Evolutionary conservation across 345 rosid species (phyloP), one percentile per base, ranked within the genome.

Genomic region (Eucalyptus urophylla): DNA sequence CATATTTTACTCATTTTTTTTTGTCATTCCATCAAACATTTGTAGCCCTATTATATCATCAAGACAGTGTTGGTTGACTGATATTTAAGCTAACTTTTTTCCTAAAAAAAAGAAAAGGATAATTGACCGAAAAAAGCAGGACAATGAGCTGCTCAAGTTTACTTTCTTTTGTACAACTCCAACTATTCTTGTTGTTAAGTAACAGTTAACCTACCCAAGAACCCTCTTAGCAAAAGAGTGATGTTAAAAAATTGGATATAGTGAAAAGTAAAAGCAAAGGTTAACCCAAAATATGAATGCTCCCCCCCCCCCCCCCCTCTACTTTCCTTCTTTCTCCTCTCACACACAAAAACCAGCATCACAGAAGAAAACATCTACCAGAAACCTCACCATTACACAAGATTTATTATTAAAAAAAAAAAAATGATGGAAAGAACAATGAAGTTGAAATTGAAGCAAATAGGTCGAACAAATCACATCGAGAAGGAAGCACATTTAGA

Each of bases 171-270:
- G 92, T 87, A 47, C 76, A 88, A 54, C 27, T 21, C 11, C 67
- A 91, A 33, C 47, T 88, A 49, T 47, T 89, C 76, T 80, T 85
- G 88, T 56, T 87, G 90, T 90, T 92, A 91, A 89, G 91, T 93
- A 90, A 89, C 90, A 91, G 92, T 89, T 93, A 89, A 94, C 94
- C 94, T 92, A 93, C 90, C 94, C 85, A 88, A 86, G 88, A 86
- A 69, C 91, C 80, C 85, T 86, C 88, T 43, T 87, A 90, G 89
- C 90, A 76, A 83, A 45, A 76, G 33, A 87, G 21, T 56, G 62
- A 54, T 58, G 49, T 21, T 21, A 56, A 21, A 53, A 89, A 40
- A 10, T 86, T 44, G 25, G 86, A 49, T n/a, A 65, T 49, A 51
- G 51, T 58, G 90, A 27, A 86, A 51, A 45, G 58, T 17, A 89